These are phyloP conservation scores for Batkoa obscura DNA, from an alignment of 371 early-diverging fungal species.

Conservation along the genomic window DNA sequence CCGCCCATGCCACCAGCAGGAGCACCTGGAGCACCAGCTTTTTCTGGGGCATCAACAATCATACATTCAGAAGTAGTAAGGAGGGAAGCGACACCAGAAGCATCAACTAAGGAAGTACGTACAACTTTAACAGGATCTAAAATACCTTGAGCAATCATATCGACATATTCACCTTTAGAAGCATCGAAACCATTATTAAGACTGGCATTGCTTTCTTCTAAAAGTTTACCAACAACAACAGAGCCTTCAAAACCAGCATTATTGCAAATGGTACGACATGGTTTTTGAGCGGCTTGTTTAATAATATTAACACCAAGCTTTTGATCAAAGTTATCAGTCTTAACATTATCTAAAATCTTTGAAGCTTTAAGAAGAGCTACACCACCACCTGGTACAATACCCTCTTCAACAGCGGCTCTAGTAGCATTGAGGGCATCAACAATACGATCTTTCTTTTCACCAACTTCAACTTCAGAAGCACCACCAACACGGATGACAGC, in stretches of 20 bases:
- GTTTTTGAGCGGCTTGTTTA: conserved; percentile 77
- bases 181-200: conserved; percentile 90
- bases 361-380: conserved; percentile 86
- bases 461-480: conserved; percentile 91
- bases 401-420: conserved; percentile 96
- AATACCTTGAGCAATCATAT: conserved; percentile 90
- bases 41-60: conserved; percentile 86
- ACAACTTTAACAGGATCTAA: conserved; percentile 96
- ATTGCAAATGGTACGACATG: conserved; percentile 81
- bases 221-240: conserved; percentile 84
- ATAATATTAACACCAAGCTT: conserved; percentile 90
- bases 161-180: conserved; percentile 69
- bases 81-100: conserved; percentile 86
- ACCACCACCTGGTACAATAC: conserved; percentile 96
- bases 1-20: conserved; percentile 15
- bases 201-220: conserved; percentile 48
- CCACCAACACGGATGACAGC: conserved; percentile 97
- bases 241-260: conserved; percentile 95
- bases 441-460: conserved; percentile 98
- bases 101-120: conserved; percentile 88
- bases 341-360: conserved; percentile 48
- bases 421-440: conserved; percentile 96
- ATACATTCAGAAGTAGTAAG: conserved; percentile 92
- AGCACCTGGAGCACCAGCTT: conserved; percentile 22
- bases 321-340: conserved; percentile 92